phyloP scores from a whole-genome alignment of 192 early-diverging fungal genomes.

The Diversispora eburnea region DNA sequence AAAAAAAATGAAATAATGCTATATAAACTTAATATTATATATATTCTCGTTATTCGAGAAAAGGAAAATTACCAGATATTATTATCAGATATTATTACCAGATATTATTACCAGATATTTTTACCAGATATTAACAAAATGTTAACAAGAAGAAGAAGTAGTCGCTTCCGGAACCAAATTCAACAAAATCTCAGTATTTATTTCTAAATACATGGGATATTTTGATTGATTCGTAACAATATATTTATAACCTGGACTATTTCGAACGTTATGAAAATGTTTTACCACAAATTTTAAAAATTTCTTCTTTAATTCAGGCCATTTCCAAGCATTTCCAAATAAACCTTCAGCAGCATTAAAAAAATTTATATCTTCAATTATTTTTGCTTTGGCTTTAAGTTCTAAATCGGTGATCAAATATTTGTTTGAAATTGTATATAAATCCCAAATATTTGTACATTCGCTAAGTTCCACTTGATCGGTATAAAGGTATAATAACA shows the following conservation, averaged over 20 bases:
- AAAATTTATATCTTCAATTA: background rate
- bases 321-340: slow-evolving; percentile 17
- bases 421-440: slow-evolving; percentile 9
- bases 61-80: too few species aligned
- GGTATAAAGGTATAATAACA: slow-evolving; percentile 21
- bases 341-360: background rate
- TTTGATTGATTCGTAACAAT: background rate
- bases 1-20: too few species aligned
- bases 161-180: background rate
- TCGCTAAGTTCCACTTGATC: slow-evolving; percentile 16
- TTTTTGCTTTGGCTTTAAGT: background rate
- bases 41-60: too few species aligned
- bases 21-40: too few species aligned
- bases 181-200: slow-evolving; percentile 3
- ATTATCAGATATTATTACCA: too few species aligned
- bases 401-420: slow-evolving; percentile 8
- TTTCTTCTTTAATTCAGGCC: background rate
- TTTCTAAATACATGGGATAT: background rate
- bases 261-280: background rate
- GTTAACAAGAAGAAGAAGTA: too few species aligned
- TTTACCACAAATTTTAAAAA: slow-evolving; percentile 13
- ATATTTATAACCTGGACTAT: background rate
- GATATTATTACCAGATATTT: too few species aligned
- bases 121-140: too few species aligned
- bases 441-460: background rate